Percentiles rank a stretch among this genome's conserved stretches.
These are phyloP conservation scores for Capsicum chinense DNA, from an alignment of 257 asterid genomes.

Conservation along the genomic window DNA sequence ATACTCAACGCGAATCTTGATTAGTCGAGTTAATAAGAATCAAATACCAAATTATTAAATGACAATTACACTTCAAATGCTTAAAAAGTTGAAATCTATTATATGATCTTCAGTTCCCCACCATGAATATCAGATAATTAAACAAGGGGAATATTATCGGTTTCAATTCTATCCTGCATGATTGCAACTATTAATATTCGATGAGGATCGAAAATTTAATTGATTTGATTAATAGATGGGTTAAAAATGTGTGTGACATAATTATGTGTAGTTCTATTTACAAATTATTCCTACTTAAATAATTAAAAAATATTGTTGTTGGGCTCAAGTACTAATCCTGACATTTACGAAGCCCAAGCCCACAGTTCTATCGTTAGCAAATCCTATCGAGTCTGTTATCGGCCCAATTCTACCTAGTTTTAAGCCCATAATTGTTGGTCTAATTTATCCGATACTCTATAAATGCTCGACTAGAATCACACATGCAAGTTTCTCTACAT, in stretches of 20 bases:
- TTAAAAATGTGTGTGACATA: background rate
- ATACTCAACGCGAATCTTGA: background rate
- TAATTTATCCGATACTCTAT: no score
- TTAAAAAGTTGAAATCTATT: background rate
- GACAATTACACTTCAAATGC: background rate
- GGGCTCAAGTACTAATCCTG: background rate
- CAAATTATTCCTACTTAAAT: background rate
- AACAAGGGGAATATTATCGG: background rate
- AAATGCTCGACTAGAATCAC: no score
- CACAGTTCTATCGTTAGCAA: background rate
- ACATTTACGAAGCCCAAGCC: background rate
- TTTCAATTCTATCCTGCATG: background rate
- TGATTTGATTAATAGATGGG: background rate
- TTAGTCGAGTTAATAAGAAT: background rate
- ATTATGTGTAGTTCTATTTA: background rate
- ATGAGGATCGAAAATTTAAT: background rate
- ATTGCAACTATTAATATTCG: background rate
- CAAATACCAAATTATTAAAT: background rate
- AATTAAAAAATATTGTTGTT: background rate
- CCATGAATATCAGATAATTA: background rate
- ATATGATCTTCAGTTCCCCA: background rate
- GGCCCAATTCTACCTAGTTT: background rate
- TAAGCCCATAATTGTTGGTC: no score
- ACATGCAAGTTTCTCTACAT: no score
- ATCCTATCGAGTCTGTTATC: background rate